Percentiles rank a stretch among this genome's conserved stretches.
Conservation (phyloP, 306 rosid genomes). For the Vigna reflexopilosa region DNA sequence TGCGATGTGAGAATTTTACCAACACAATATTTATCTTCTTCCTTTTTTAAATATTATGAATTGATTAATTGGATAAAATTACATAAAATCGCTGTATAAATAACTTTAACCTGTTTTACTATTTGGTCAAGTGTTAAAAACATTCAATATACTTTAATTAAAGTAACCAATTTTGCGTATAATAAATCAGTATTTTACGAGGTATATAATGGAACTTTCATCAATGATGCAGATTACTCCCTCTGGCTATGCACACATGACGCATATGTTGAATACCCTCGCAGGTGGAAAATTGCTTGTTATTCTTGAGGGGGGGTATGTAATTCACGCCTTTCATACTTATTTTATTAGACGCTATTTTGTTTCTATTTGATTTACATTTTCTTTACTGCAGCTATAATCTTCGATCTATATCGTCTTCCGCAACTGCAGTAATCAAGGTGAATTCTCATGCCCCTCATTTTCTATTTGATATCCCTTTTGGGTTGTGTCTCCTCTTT, state of each 20-base stretch:
- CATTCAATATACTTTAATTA: slow-evolving; percentile 18
- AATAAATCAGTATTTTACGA: slow-evolving; percentile 28
- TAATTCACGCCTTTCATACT: slow-evolving; percentile 50
- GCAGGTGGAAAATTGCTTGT: slow-evolving; percentile 96
- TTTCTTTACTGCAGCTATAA: slow-evolving; percentile 76
- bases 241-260: slow-evolving; percentile 91
- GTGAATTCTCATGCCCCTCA: slow-evolving; percentile 52
- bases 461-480: slow-evolving; percentile 34
- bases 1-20: slow-evolving; percentile 77
- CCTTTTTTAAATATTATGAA: slow-evolving; percentile 3
- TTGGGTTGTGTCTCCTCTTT: slow-evolving; percentile 26
- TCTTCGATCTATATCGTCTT: slow-evolving; percentile 95
- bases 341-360: slow-evolving; percentile 31
- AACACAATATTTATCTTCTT: not conserved
- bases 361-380: slow-evolving; percentile 41
- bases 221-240: slow-evolving; percentile 78
- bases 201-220: slow-evolving; percentile 41
- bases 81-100: slow-evolving; percentile 34
- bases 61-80: slow-evolving; percentile 25
- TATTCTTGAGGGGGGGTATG: slow-evolving; percentile 98
- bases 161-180: slow-evolving; percentile 13
- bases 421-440: slow-evolving; percentile 92
- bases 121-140: slow-evolving; percentile 21
- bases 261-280: slow-evolving; percentile 73
- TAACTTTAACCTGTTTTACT: slow-evolving; percentile 15